A percentile compares a stretch with the other conserved stretches of the same genome.
Conservation (phyloP, 352 stramenopile species). For the Globisporangium echinulatum region DNA sequence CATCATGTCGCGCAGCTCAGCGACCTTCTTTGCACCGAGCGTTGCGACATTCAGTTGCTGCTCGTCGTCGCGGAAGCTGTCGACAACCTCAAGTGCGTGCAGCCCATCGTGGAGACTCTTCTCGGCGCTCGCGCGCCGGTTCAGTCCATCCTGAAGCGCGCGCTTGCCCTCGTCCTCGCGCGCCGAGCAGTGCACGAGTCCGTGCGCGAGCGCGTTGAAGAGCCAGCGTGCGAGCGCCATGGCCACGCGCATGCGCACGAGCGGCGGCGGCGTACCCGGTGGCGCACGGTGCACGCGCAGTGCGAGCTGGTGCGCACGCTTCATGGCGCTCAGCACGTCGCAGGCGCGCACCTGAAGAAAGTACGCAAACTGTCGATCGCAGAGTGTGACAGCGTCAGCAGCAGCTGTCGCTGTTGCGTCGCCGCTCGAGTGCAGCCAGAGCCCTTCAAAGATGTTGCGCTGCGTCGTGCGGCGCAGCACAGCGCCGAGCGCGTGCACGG, state of each 20-base stretch:
- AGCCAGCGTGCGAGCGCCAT: constrained; percentile 63
- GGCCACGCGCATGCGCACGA: constrained; percentile 41
- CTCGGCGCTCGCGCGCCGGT: constrained; percentile 43
- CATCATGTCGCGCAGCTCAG: constrained; percentile 46
- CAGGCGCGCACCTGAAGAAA: constrained; percentile 76
- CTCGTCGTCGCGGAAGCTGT: constrained; percentile 38
- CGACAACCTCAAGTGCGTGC: constrained; percentile 27
- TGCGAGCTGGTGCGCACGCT: constrained; percentile 52
- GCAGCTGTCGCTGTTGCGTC: constrained; percentile 2
- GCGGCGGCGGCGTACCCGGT: constrained; percentile 16
- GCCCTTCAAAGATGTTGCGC: constrained; percentile 74
- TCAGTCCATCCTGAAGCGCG: constrained; percentile 55
- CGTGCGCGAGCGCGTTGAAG: constrained; percentile 60
- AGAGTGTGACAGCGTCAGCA: constrained; percentile 26
- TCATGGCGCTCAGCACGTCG: constrained; percentile 56
- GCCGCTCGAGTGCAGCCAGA: constrained; percentile 44
- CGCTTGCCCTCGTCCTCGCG: constrained; percentile 60
- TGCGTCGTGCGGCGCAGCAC: constrained; percentile 59
- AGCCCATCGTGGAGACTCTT: constrained; percentile 39
- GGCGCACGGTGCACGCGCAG: constrained; percentile 35
- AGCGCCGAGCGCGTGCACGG: constrained; percentile 55
- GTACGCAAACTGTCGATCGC: constrained; percentile 72
- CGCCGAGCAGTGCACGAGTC: constrained; percentile 51
- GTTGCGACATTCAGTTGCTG: constrained; percentile 45
- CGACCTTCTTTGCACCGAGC: constrained; percentile 50